A percentile compares a stretch with the other conserved stretches of the same genome.
Conservation (phyloP, 176 grass and related monocot species). For the Oryza punctata region DNA sequence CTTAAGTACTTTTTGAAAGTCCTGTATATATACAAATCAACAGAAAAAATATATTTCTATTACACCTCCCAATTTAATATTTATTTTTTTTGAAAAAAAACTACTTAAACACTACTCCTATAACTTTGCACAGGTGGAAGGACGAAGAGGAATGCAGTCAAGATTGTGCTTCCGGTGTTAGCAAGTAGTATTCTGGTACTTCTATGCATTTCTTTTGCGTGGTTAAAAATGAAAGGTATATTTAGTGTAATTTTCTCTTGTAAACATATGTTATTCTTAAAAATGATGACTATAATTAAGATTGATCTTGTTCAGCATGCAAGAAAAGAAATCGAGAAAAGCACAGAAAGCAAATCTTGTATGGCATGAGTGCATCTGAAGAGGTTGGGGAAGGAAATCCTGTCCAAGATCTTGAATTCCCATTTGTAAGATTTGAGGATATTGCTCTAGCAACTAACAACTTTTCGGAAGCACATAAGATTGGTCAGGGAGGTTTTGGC, state of each 20-base stretch:
- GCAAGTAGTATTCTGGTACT: background rate
- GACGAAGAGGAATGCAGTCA: background rate
- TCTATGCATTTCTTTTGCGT: conserved; percentile 13
- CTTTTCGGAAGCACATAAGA: conserved; percentile 17
- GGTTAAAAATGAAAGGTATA: conserved; percentile 37
- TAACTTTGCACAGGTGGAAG: background rate
- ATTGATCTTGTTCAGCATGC: background rate
- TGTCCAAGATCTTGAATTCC: background rate
- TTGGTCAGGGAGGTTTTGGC: conserved; percentile 43
- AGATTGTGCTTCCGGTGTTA: conserved; percentile 23
- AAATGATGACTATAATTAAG: background rate
- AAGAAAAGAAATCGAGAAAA: conserved; percentile 23
- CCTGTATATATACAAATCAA: too few relatives aligned
- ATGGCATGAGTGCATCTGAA: background rate
- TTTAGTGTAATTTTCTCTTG: background rate
- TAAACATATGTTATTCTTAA: background rate
- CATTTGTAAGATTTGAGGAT: conserved; percentile 20
- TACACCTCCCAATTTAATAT: background rate
- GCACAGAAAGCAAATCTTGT: background rate
- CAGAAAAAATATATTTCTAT: too few relatives aligned
- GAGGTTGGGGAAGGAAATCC: background rate
- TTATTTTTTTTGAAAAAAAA: background rate
- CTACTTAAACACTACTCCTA: background rate
- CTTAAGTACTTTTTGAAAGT: too few relatives aligned
- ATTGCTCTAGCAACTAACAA: conserved; percentile 7